These are phyloP conservation scores for Fusarium sp. DNA, from an alignment of 2,329 filamentous ascomycete species.

Conservation along the genomic window DNA sequence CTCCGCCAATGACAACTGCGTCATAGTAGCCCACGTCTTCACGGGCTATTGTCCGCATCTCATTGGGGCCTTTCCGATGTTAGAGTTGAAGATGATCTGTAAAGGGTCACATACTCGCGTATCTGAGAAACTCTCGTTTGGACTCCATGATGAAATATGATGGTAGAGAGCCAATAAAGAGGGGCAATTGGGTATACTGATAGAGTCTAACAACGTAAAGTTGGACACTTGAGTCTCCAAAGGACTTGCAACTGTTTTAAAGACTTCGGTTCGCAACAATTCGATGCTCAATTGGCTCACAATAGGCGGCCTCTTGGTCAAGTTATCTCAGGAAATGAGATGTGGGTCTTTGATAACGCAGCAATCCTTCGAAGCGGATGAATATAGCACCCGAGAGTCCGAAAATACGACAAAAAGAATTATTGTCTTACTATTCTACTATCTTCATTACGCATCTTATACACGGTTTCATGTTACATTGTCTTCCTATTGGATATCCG, in stretches of 20 bases:
- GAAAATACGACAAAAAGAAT: not conserved
- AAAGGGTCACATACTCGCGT: constrained; percentile 24
- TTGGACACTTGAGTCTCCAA: not conserved
- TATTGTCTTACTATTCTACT: not conserved
- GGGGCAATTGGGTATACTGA: not conserved
- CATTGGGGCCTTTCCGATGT: constrained; percentile 34
- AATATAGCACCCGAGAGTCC: constrained; percentile 10
- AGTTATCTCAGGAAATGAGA: constrained; percentile 2
- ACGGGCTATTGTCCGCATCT: constrained; percentile 38
- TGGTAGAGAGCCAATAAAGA: not conserved
- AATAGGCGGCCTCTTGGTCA: constrained; percentile 30
- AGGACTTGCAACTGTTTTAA: not conserved
- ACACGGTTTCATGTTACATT: not conserved
- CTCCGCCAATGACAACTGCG: constrained; percentile 38
- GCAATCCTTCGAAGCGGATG: constrained; percentile 1
- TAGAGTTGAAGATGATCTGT: not conserved
- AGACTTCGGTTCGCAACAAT: not conserved
- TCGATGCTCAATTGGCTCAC: not conserved
- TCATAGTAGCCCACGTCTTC: constrained; percentile 40
- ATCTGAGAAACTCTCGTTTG: constrained; percentile 27
- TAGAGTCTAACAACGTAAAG: not conserved
- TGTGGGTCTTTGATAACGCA: not conserved
- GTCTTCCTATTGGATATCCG: not conserved
- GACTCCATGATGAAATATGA: constrained; percentile 17
- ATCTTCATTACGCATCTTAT: no score